Conservation (phyloP, 2,329 filamentous ascomycete species). For the Alternaria solani region DNA sequence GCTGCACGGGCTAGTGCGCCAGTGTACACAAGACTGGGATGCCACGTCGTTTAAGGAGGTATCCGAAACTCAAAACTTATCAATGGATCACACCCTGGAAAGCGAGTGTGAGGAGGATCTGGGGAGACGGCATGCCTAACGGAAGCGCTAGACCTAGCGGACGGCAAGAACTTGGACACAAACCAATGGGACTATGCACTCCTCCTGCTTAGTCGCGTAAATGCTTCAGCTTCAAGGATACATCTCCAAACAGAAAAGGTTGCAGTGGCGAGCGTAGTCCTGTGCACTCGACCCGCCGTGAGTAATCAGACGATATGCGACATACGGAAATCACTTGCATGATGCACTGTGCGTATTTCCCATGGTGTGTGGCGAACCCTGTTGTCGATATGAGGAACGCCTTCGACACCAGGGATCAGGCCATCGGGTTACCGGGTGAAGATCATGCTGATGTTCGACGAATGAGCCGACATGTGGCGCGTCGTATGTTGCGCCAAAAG, state of each 20-base stretch:
- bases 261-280: neutral
- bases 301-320: neutral
- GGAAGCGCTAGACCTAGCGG: slow-evolving; percentile 8
- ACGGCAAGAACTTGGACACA: neutral
- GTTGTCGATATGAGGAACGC: neutral
- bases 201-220: neutral
- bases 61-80: slow-evolving; percentile 12
- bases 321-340: neutral
- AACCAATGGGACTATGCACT: neutral
- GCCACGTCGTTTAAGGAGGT: neutral
- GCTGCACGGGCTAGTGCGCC: neutral
- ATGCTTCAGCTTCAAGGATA: neutral
- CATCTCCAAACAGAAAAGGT: neutral
- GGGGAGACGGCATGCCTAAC: slow-evolving; percentile 3
- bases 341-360: neutral
- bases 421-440: neutral
- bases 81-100: slow-evolving; percentile 1
- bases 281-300: neutral
- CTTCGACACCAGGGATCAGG: neutral
- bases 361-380: neutral
- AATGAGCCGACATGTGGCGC: neutral
- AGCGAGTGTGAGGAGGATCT: neutral
- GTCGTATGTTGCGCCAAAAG: neutral
- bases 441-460: slow-evolving; percentile 6
- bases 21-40: slow-evolving; percentile 1